These are phyloP conservation scores for Malus orientalis DNA, from an alignment of 306 rosid species.

Conservation along the genomic window DNA sequence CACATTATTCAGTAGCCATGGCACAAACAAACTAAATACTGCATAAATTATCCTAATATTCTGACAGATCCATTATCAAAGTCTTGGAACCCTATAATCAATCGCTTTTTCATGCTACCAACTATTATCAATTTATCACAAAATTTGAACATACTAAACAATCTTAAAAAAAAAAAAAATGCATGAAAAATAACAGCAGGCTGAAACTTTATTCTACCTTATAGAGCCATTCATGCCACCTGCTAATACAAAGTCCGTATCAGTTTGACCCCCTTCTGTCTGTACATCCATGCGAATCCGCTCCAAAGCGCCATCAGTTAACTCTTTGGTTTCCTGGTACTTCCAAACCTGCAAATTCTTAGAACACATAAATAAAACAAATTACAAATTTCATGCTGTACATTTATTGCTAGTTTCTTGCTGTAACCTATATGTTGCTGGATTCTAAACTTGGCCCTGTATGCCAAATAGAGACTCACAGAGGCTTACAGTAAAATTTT, in stretches of 20 bases:
- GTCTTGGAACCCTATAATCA: neutral
- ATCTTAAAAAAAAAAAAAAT: neutral
- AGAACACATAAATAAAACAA: neutral
- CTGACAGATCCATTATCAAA: neutral
- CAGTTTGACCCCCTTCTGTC: conserved; percentile 46
- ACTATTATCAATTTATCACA: neutral
- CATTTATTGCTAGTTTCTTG: neutral
- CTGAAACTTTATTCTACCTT: conserved; percentile 36
- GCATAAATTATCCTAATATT: neutral
- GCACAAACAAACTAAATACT: neutral
- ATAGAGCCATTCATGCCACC: conserved; percentile 53
- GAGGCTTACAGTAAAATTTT: neutral
- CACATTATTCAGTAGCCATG: too few relatives aligned
- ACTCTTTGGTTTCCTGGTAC: conserved; percentile 38
- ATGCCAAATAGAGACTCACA: neutral
- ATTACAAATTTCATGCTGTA: neutral
- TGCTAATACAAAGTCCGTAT: conserved; percentile 44
- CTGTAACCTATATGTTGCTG: neutral
- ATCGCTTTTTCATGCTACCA: neutral
- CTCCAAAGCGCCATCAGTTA: conserved; percentile 58
- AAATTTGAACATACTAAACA: neutral
- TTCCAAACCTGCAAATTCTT: conserved; percentile 64
- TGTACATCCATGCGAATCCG: conserved; percentile 46
- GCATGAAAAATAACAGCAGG: neutral
- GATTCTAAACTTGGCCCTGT: neutral